Percentiles rank a stretch among this genome's conserved stretches.
Conservation (phyloP, 169 alveolate genomes). For the Cryptosporidium viatorum region DNA sequence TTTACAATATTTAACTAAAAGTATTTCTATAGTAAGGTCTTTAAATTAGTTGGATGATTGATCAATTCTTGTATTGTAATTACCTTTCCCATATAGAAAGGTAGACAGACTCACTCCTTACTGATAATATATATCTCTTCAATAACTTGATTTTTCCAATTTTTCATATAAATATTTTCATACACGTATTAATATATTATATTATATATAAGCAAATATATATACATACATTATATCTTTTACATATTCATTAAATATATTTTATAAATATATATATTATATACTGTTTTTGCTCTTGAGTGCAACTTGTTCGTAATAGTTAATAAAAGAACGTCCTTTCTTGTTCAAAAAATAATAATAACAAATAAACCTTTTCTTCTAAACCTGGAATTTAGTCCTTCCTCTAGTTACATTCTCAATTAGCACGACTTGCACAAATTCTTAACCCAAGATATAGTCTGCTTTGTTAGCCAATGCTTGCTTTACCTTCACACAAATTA, state of each 20-base stretch:
- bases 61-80: not conserved
- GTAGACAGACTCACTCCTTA: not conserved
- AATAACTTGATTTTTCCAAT: too few relatives aligned
- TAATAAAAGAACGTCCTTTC: too few relatives aligned
- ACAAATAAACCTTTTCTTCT: too few relatives aligned
- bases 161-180: too few relatives aligned
- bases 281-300: not conserved
- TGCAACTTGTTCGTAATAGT: too few relatives aligned
- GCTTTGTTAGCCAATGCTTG: constrained; percentile 13
- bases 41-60: not conserved
- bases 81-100: not conserved
- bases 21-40: not conserved
- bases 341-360: too few relatives aligned
- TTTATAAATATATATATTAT: too few relatives aligned
- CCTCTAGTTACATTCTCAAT: not conserved
- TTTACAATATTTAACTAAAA: not conserved
- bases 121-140: not conserved
- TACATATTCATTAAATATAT: not conserved
- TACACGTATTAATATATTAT: not conserved
- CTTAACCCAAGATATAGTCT: not conserved
- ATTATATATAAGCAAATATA: not conserved
- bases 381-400: not conserved
- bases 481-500: constrained; percentile 5
- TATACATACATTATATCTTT: not conserved
- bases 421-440: not conserved